These are phyloP conservation scores for Lecanicillium sp. DNA, from an alignment of 2,329 filamentous ascomycete genomes.

Conservation along the genomic window DNA sequence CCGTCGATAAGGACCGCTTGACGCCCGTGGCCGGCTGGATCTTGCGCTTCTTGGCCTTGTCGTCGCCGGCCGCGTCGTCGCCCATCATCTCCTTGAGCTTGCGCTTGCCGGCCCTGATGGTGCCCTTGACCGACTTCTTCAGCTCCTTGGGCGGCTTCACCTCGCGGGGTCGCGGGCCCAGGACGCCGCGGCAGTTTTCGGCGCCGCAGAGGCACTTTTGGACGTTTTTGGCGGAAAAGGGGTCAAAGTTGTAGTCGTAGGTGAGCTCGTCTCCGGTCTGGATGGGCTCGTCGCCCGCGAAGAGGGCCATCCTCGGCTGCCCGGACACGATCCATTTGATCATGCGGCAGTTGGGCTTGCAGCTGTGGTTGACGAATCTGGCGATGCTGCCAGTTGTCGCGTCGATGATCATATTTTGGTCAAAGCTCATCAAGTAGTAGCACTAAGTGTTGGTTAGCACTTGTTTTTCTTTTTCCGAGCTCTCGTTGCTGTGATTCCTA, in stretches of 20 bases:
- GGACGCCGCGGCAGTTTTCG: slow-evolving; percentile 56
- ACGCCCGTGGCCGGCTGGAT: slow-evolving; percentile 27
- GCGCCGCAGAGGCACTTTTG: slow-evolving; percentile 60
- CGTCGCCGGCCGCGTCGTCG: slow-evolving; percentile 31
- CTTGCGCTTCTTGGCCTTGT: slow-evolving; percentile 45
- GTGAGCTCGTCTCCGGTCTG: slow-evolving; percentile 94
- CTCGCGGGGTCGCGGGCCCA: slow-evolving; percentile 56
- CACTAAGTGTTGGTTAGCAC: slow-evolving; percentile 49
- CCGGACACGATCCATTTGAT: slow-evolving; percentile 95
- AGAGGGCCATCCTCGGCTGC: slow-evolving; percentile 92
- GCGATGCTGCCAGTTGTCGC: slow-evolving; percentile 93
- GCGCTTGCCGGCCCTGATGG: slow-evolving; percentile 46
- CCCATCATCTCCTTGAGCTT: slow-evolving; percentile 50
- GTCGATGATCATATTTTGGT: slow-evolving; percentile 98
- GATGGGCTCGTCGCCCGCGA: slow-evolving; percentile 83
- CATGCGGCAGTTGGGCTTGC: slow-evolving; percentile 94
- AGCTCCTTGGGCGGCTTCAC: slow-evolving; percentile 43
- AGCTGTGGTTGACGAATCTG: slow-evolving; percentile 97
- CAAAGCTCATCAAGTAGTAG: slow-evolving; percentile 98
- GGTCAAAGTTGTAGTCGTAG: slow-evolving; percentile 79
- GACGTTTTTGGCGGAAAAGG: slow-evolving; percentile 62
- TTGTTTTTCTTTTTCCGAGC: neutral
- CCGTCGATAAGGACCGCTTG: slow-evolving; percentile 30
- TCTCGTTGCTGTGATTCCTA: slow-evolving; percentile 36
- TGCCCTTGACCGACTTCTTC: slow-evolving; percentile 33